Evolutionary conservation across 371 early-diverging fungal species (phyloP).

Genomic region (Phascolomyces articulosus): DNA sequence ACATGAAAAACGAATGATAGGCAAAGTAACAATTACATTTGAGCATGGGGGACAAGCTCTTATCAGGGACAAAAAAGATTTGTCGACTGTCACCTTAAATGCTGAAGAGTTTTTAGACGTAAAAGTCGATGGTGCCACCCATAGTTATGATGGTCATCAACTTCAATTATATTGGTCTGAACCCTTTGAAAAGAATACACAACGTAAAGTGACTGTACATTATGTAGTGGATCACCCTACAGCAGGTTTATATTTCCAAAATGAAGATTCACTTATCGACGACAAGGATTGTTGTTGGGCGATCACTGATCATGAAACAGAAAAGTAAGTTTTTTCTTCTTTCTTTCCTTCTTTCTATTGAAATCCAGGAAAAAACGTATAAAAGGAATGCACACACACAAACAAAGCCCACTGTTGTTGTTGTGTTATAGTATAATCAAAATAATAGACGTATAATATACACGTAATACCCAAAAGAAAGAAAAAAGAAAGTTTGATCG

Average conservation of each 20-base stretch:
- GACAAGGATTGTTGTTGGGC: constrained; percentile 15
- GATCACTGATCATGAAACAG: constrained; percentile 44
- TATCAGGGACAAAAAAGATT: constrained; percentile 10
- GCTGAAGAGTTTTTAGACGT: constrained; percentile 42
- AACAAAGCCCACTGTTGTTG: too few relatives aligned
- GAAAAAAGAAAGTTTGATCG: too few relatives aligned
- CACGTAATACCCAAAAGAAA: too few relatives aligned
- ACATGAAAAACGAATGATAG: constrained; percentile 14
- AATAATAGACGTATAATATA: too few relatives aligned
- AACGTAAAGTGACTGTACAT: constrained; percentile 38
- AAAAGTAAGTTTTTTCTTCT: constrained; percentile 32
- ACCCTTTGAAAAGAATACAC: constrained; percentile 33
- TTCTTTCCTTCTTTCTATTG: too few relatives aligned
- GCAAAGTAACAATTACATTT: constrained; percentile 35
- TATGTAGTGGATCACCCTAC: constrained; percentile 48
- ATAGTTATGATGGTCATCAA: constrained; percentile 45
- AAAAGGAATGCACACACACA: too few relatives aligned
- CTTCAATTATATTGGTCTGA: constrained; percentile 38
- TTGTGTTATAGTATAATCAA: too few relatives aligned
- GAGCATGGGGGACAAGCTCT: constrained; percentile 20
- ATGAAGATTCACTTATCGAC: constrained; percentile 13
- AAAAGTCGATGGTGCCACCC: constrained; percentile 26
- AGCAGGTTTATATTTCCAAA: constrained; percentile 36
- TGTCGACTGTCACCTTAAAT: constrained; percentile 28
- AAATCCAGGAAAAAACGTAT: too few relatives aligned